Conservation (phyloP, 768 basidiomycete genomes). For the Dioszegia crocea region DNA sequence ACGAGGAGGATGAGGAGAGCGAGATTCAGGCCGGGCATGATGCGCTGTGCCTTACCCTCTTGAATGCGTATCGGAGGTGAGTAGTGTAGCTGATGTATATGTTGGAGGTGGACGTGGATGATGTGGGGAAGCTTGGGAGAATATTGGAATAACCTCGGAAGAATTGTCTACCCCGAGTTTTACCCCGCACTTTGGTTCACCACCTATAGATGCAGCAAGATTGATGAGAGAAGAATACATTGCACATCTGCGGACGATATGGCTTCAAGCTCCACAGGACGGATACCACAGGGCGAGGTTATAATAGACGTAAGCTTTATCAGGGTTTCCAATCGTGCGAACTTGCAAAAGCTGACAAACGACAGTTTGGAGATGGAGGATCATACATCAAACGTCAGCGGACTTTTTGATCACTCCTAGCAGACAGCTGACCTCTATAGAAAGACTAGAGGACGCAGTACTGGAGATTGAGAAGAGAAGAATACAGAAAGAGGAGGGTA, state of each 20-base stretch:
- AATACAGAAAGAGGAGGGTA: constrained; percentile 36
- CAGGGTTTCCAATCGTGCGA: not conserved
- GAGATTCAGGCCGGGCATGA: constrained; percentile 50
- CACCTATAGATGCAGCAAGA: too few relatives aligned
- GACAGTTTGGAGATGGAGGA: constrained; percentile 42
- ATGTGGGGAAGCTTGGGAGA: too few relatives aligned
- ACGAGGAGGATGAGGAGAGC: constrained; percentile 75
- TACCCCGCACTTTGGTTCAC: too few relatives aligned
- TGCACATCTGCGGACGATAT: not conserved
- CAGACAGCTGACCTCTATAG: constrained; percentile 9
- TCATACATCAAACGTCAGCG: constrained; percentile 42
- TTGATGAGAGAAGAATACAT: too few relatives aligned
- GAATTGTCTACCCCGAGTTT: too few relatives aligned
- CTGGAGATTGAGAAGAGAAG: constrained; percentile 29
- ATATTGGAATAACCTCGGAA: too few relatives aligned
- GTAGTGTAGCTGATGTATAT: too few relatives aligned
- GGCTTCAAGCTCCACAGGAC: constrained; percentile 39
- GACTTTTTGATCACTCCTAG: not conserved
- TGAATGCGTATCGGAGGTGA: not conserved
- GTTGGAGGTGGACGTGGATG: too few relatives aligned
- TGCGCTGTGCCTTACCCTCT: not conserved
- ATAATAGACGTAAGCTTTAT: constrained; percentile 38
- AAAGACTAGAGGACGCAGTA: constrained; percentile 39
- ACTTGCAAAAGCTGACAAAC: constrained; percentile 3
- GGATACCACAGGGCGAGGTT: constrained; percentile 43